These are phyloP conservation scores for Pseudogymnoascus pannorum DNA, from an alignment of 2,329 filamentous ascomycete species.

Conservation along the genomic window DNA sequence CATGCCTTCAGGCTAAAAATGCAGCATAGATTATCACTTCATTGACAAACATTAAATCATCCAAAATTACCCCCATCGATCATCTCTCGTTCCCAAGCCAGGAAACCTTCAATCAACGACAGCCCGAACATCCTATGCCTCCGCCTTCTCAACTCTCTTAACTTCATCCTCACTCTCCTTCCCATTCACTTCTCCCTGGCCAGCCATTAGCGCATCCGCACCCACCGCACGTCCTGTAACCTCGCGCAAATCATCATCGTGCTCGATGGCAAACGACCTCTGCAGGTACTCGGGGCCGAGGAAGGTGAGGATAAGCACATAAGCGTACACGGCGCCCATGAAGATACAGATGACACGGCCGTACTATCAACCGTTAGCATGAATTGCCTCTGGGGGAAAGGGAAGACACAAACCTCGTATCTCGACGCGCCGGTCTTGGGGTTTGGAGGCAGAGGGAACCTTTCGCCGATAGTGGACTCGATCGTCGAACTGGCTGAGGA, in stretches of 20 bases:
- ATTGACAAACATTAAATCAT: not conserved
- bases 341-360: slow-evolving; percentile 86
- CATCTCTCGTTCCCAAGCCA: not conserved
- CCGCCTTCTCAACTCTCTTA: not conserved
- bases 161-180: not conserved
- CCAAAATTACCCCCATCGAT: not conserved
- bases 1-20: not conserved
- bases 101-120: not conserved
- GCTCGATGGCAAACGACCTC: slow-evolving; percentile 38
- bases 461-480: slow-evolving; percentile 66
- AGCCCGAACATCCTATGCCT: not conserved
- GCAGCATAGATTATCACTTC: not conserved
- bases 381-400: no score
- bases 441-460: slow-evolving; percentile 61
- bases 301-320: slow-evolving; percentile 54
- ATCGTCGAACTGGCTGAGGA: slow-evolving; percentile 68
- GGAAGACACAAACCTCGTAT: not conserved
- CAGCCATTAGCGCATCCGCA: not conserved
- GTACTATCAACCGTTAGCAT: slow-evolving; percentile 57
- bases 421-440: slow-evolving; percentile 31
- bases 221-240: slow-evolving; percentile 29
- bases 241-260: slow-evolving; percentile 39
- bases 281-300: slow-evolving; percentile 46
- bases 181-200: not conserved
- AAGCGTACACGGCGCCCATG: slow-evolving; percentile 73